Base-by-base conservation (phyloP, 148 eudicot genomes). In the Rhododendron mucronatum region DNA sequence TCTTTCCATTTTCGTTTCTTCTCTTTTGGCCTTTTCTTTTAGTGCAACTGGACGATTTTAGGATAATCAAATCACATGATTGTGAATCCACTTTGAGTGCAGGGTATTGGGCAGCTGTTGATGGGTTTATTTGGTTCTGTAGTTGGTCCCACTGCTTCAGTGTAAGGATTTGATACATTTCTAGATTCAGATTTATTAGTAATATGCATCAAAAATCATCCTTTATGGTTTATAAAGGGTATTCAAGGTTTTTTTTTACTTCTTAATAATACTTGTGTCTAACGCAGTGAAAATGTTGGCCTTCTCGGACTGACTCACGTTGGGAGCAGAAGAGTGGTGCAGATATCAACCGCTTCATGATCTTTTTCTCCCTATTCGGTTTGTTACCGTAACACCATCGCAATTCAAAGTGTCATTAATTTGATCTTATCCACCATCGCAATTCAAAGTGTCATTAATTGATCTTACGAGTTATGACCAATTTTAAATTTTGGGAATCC, bases 261-360 rank as follows among this genome's bases (percentile, higher is more conserved):
- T 47, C 82, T 80, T 37, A 30, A 30, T 30, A 30, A 26, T 77
- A 37, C 73, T 12, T 48, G 4, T 65, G 26, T 85, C 35, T 81
- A n/a, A 57, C 87, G 89, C 93, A 97, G 99, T 82, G 99, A 95
- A 91, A 97, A 97, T 90, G 94, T 96, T 75, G 99, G 99, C 53
- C 95, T 97, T 82, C 98, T 97, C 39, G 99, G 98, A 76, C 86
- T 97, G 73, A 97, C 99, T 26, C 93, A 89, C 78, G 95, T 97
- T 1, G 99, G 99, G 82, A 97, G 99, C 85, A 93, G 99, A 88
- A 95, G 99, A 93, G 99, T 92, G 23, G 99, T 97, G 78, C 98
- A 97, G 89, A 89, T 93, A 65, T 97, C 99, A 79, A 92, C 98
- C 21, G 91, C 88, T 86, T 97, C 95, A 95, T 97, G 99, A 84